Conservation (phyloP, 176 grass and related monocot species). For the Tuctoria greenei region DNA sequence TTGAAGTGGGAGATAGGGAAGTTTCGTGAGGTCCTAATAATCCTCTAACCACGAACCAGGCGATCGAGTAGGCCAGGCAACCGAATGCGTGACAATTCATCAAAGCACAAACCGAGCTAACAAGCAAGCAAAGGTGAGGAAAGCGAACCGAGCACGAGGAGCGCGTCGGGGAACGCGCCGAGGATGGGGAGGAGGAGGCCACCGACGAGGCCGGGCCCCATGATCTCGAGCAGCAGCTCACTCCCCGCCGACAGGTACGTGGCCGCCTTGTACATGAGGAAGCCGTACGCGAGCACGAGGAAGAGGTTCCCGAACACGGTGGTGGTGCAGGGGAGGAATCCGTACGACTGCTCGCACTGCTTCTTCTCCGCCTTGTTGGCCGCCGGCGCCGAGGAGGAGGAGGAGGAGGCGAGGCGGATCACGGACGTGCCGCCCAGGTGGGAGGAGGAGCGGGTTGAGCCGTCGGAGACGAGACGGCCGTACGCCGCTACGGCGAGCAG, state of each 20-base stretch:
- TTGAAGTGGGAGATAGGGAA: neutral
- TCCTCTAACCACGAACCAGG: neutral
- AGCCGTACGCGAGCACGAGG: constrained; percentile 72
- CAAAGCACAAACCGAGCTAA: constrained; percentile 11
- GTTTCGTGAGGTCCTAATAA: neutral
- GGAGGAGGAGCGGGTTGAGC: neutral
- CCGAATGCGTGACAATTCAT: constrained; percentile 12
- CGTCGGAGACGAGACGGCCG: constrained; percentile 64
- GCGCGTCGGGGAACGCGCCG: constrained; percentile 83
- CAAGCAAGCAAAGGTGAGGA: neutral
- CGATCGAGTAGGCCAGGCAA: constrained; percentile 9
- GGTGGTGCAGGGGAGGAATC: constrained; percentile 87
- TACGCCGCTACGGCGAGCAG: constrained; percentile 52
- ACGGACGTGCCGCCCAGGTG: neutral
- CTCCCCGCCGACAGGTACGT: constrained; percentile 81
- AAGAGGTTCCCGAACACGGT: constrained; percentile 85
- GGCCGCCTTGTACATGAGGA: constrained; percentile 90
- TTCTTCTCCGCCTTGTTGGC: constrained; percentile 30
- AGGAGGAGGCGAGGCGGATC: constrained; percentile 34
- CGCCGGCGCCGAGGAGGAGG: neutral
- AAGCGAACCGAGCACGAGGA: constrained; percentile 76
- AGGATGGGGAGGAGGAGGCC: constrained; percentile 96
- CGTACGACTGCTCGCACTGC: constrained; percentile 86
- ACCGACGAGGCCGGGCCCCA: constrained; percentile 91
- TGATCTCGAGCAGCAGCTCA: constrained; percentile 85